These are phyloP conservation scores for Salix purpurea DNA, from an alignment of 345 rosid genomes.

Conservation along the genomic window DNA sequence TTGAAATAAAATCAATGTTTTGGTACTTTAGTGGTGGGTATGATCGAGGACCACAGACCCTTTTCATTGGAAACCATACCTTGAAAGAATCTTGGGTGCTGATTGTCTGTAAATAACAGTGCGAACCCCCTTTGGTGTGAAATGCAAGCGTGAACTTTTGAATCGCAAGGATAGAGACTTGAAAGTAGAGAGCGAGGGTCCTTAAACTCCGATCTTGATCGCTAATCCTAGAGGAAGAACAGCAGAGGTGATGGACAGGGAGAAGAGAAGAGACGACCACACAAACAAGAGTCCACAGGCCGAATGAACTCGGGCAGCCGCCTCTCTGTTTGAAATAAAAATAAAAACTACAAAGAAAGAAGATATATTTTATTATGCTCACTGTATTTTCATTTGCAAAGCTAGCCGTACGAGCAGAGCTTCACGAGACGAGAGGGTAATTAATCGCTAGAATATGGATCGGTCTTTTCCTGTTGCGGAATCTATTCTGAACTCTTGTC, in stretches of 20 bases:
- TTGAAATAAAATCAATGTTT: too few relatives aligned
- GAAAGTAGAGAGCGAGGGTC: conserved; percentile 6
- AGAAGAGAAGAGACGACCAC: conserved; percentile 18
- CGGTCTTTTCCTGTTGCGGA: conserved; percentile 30
- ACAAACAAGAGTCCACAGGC: conserved; percentile 12
- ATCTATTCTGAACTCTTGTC: conserved; percentile 37
- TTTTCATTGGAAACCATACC: not conserved
- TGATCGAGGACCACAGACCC: not conserved
- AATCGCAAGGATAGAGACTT: conserved; percentile 1
- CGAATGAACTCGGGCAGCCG: conserved; percentile 29
- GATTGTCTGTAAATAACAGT: not conserved
- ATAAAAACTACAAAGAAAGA: not conserved
- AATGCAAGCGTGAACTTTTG: not conserved
- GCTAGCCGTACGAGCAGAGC: not conserved
- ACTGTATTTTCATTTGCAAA: too few relatives aligned
- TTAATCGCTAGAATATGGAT: not conserved
- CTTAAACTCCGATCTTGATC: not conserved
- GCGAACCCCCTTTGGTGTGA: not conserved
- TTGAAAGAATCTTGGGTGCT: not conserved
- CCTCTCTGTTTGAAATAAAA: not conserved
- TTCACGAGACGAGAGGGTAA: conserved; percentile 15
- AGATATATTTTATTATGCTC: not conserved
- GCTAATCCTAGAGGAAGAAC: not conserved
- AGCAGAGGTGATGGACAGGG: conserved; percentile 10
- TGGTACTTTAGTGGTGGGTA: not conserved